Percentiles rank a stretch among this genome's conserved stretches.
Evolutionary conservation across 306 rosid species (phyloP).

Genomic region (Prunus kanzakura): DNA sequence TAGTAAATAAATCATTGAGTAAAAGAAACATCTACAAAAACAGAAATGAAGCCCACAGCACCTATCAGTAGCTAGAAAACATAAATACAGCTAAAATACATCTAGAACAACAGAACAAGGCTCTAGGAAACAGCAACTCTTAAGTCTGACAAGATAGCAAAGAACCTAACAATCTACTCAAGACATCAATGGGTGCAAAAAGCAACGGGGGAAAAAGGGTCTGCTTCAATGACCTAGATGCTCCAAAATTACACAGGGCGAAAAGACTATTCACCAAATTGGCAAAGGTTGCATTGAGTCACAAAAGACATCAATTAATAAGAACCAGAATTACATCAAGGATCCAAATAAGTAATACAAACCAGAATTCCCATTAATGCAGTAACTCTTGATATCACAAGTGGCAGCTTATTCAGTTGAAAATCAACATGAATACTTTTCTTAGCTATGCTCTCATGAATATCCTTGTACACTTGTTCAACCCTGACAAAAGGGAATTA

Average conservation of each 20-base stretch:
- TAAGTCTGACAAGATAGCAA: background rate
- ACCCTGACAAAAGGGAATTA: constrained; percentile 58
- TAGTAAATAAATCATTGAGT: background rate
- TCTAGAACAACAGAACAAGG: background rate
- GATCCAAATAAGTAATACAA: constrained; percentile 23
- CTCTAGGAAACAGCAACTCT: background rate
- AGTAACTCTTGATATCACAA: constrained; percentile 81
- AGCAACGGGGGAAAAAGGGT: background rate
- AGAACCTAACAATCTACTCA: background rate
- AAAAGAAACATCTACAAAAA: background rate
- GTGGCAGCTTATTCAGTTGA: constrained; percentile 59
- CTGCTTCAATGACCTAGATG: background rate
- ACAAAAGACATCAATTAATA: constrained; percentile 7
- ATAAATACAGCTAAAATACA: background rate
- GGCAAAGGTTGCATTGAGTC: background rate
- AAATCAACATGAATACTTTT: constrained; percentile 41
- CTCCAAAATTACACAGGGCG: background rate
- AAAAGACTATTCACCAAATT: background rate
- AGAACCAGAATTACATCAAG: constrained; percentile 1
- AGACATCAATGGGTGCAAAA: background rate
- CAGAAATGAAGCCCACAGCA: background rate
- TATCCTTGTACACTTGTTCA: constrained; percentile 62
- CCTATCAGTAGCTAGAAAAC: background rate
- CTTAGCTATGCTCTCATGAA: constrained; percentile 45
- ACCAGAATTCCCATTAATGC: constrained; percentile 95